Percentiles rank a stretch among this genome's conserved stretches.
Conservation (phyloP, 306 rosid genomes). For the Pueraria montana region DNA sequence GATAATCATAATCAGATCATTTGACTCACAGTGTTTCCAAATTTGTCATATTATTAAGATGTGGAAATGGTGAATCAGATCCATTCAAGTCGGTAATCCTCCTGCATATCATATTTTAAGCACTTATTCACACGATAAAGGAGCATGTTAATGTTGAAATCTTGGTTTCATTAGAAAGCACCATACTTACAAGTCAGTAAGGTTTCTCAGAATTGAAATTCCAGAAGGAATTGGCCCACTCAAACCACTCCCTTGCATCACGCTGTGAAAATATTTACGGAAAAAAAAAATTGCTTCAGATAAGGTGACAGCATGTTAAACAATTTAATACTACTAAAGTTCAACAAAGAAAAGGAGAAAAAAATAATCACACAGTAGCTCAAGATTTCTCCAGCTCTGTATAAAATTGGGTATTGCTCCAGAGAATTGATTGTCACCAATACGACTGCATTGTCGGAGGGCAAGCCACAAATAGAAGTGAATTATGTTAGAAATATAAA, state of each 20-base stretch:
- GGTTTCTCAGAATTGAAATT: constrained; percentile 57
- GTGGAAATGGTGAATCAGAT: constrained; percentile 63
- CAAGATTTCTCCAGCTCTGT: constrained; percentile 64
- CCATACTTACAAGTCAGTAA: constrained; percentile 68
- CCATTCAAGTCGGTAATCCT: constrained; percentile 78
- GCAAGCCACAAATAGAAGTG: neutral
- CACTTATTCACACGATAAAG: neutral
- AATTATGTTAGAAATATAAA: neutral
- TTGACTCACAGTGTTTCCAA: constrained; percentile 62
- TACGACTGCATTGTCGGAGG: constrained; percentile 56
- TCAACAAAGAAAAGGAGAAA: neutral
- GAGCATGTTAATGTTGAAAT: neutral
- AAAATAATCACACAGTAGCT: constrained; percentile 50
- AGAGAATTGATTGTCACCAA: constrained; percentile 63
- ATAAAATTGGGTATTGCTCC: constrained; percentile 75
- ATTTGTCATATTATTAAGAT: constrained; percentile 49
- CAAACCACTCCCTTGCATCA: constrained; percentile 74
- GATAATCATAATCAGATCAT: neutral
- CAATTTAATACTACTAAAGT: constrained; percentile 1
- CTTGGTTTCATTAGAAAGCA: neutral
- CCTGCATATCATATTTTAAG: constrained; percentile 56
- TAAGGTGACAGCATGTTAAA: neutral
- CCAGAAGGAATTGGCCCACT: constrained; percentile 78
- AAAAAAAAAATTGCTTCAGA: constrained; percentile 10
- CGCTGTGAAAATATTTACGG: constrained; percentile 55